Percentiles rank a stretch among this genome's conserved stretches.
phyloP scores from a whole-genome alignment of 257 asterid species.

The Solanum piurae region DNA sequence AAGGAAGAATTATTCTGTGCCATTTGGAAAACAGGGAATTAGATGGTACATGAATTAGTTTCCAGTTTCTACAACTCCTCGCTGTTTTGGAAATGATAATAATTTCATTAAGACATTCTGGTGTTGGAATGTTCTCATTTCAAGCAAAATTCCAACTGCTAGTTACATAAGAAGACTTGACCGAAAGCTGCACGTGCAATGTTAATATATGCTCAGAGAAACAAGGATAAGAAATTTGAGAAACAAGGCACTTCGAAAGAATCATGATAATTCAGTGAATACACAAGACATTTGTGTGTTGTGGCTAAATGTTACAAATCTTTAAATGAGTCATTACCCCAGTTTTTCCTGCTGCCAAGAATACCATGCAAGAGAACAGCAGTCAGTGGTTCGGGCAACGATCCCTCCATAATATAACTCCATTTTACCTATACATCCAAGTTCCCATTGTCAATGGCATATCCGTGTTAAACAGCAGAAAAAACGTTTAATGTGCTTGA shows the following conservation, averaged over 20 bases:
- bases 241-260: neutral
- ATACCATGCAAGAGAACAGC: constrained; percentile 97
- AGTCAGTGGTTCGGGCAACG: constrained; percentile 86
- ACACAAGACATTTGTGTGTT: neutral
- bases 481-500: neutral
- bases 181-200: neutral
- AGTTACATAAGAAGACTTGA: neutral
- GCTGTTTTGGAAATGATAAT: neutral
- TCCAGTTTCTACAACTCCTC: neutral
- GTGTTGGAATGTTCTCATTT: neutral
- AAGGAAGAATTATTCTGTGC: neutral
- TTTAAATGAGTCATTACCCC: constrained; percentile 39
- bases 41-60: neutral
- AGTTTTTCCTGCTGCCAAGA: constrained; percentile 93
- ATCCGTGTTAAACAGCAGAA: neutral
- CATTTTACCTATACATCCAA: constrained; percentile 65
- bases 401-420: constrained; percentile 73
- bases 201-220: neutral
- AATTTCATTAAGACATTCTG: neutral
- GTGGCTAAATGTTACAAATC: neutral
- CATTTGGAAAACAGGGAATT: neutral
- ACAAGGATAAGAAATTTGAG: neutral
- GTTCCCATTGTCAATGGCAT: constrained; percentile 3
- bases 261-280: neutral
- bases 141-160: neutral